Base-by-base conservation (phyloP, 2,329 filamentous ascomycete genomes). In the Peltaster fructicola region DNA sequence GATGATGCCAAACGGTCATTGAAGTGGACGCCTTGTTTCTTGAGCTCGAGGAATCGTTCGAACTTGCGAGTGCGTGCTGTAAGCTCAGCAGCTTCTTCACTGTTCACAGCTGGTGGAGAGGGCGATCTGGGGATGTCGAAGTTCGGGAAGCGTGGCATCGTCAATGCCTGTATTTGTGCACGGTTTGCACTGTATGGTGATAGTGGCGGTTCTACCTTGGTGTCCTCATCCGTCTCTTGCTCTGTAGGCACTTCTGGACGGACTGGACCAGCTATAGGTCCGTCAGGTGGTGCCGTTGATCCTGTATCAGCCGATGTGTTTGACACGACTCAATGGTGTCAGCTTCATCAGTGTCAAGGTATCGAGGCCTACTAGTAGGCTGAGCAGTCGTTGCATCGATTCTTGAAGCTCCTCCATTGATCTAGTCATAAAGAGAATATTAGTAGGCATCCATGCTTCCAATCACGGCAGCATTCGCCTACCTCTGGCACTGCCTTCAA, bases 1-100 rank as follows among this genome's bases (percentile, higher is more conserved):
- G 73, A 76, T 29, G 63, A 61, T 17, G 74, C 66, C 6, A 88
- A 56, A 32, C 75, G 72, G 38, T 69, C 59, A 47, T 88, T 84
- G 59, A 85, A 85, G 50, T 88, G 79, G 9, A 72, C 60, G 4
- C 73, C 73, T 34, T 73, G 68, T 41, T 68, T 70, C 53, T 88
- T 88, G n/a, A 85, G 61, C 22, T 68, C 60, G 1, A 85, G 63
- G 36, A 88, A 85, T 30, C 70, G 68, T 33, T 68, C 63, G 38
- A 85, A 74, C 39, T 80, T 82, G 36, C 65, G 61, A 24, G 64
- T 72, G 8, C 70, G 42, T 18, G 37, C 40, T 20, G 50, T 47
- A 3, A 48, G 38, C 8, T 28, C 25, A 7, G 43, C 39, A 11
- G 39, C 38, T 25, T 35, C 35, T 34, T 42, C 41, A 25, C 33